A percentile compares a stretch with the other conserved stretches of the same genome.
These are phyloP conservation scores for Nitzschia inconspicua DNA, from an alignment of 108 stramenopile genomes.

Conservation along the genomic window DNA sequence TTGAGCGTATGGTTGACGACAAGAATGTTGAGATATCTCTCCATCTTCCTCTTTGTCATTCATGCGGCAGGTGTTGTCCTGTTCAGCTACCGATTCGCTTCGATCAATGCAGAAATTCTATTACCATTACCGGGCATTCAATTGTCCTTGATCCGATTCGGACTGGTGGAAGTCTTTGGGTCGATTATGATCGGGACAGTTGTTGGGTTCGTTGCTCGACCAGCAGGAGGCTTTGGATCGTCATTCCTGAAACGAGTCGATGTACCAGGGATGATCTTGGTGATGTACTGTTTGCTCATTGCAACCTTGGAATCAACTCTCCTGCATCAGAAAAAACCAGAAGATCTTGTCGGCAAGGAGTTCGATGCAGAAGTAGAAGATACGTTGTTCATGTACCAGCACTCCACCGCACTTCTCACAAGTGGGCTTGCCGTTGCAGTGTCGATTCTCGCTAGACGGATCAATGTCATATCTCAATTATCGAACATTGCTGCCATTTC, in stretches of 20 bases:
- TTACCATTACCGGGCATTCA: slow-evolving; percentile 36
- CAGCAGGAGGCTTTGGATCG: slow-evolving; percentile 52
- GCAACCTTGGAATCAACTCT: slow-evolving; percentile 52
- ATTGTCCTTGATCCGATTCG: slow-evolving; percentile 51
- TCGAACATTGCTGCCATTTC: slow-evolving; percentile 32
- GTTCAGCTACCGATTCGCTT: slow-evolving; percentile 71
- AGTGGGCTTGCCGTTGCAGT: slow-evolving; percentile 36
- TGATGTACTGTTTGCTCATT: slow-evolving; percentile 41
- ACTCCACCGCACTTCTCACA: slow-evolving; percentile 43
- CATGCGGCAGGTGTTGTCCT: slow-evolving; percentile 54
- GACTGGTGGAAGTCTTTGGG: slow-evolving; percentile 33
- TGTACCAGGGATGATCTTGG: slow-evolving; percentile 45
- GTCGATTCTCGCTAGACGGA: slow-evolving; percentile 23
- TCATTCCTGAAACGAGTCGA: slow-evolving; percentile 52
- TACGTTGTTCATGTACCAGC: slow-evolving; percentile 53
- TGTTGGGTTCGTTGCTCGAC: slow-evolving; percentile 56
- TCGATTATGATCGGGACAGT: slow-evolving; percentile 48
- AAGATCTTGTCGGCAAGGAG: slow-evolving; percentile 31
- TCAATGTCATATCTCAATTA: slow-evolving; percentile 36
- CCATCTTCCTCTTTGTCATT: slow-evolving; percentile 65
- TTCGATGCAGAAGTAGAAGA: slow-evolving; percentile 49
- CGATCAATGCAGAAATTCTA: slow-evolving; percentile 39
- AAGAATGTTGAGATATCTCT: slow-evolving; percentile 66
- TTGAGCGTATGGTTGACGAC: slow-evolving; percentile 65
- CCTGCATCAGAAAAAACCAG: slow-evolving; percentile 49